A percentile compares a stretch with the other conserved stretches of the same genome.
Evolutionary conservation across 441 rosid species (phyloP).

Genomic region (Brassica balearica): DNA sequence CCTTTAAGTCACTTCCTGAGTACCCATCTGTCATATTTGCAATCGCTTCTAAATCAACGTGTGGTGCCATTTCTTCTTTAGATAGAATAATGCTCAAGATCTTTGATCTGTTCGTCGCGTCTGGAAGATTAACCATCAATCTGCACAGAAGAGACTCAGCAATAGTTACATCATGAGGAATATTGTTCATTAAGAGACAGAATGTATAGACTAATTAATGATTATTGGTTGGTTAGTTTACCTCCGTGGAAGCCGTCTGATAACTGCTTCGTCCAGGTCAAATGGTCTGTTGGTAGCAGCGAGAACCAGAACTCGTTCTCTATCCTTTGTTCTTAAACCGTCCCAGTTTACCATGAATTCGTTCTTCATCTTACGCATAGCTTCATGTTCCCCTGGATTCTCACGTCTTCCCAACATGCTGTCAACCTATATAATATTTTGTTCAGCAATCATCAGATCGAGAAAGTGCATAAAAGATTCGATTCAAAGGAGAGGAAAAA

Average conservation of each 20-base stretch:
- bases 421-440: slow-evolving; percentile 70
- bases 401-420: slow-evolving; percentile 99
- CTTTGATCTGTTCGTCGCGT: slow-evolving; percentile 78
- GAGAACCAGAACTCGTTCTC: slow-evolving; percentile 93
- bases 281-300: slow-evolving; percentile 99
- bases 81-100: slow-evolving; percentile 81
- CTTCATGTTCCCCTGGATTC: slow-evolving; percentile 99
- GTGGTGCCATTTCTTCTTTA: slow-evolving; percentile 82
- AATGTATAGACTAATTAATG: background rate
- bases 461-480: background rate
- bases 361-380: slow-evolving; percentile 99
- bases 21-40: slow-evolving; percentile 96
- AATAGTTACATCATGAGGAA: too few species aligned
- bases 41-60: slow-evolving; percentile 78
- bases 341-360: slow-evolving; percentile 99
- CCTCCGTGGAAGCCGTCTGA: slow-evolving; percentile 99
- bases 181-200: background rate
- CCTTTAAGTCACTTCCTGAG: slow-evolving; percentile 99
- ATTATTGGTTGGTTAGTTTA: slow-evolving; percentile 22
- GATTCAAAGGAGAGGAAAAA: background rate
- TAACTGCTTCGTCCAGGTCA: slow-evolving; percentile 99
- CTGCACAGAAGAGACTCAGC: slow-evolving; percentile 48
- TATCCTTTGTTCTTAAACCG: slow-evolving; percentile 93
- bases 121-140: slow-evolving; percentile 98
- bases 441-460: slow-evolving; percentile 9